Conservation (phyloP, 306 rosid genomes). For the Acacia acuminata region DNA sequence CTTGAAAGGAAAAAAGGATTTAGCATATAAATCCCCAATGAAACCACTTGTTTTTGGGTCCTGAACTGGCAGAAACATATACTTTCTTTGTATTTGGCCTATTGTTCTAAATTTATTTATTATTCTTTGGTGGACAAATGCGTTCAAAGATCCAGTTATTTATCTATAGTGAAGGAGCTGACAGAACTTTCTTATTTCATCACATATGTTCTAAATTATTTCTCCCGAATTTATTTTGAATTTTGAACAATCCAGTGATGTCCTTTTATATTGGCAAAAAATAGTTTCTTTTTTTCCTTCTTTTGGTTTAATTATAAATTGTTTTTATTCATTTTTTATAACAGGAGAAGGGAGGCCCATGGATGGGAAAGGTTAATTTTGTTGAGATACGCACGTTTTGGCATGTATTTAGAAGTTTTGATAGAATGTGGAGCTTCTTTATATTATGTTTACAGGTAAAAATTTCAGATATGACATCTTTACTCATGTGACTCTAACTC, state of each 20-base stretch:
- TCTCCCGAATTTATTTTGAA: constrained; percentile 7
- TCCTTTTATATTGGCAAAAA: neutral
- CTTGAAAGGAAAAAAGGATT: neutral
- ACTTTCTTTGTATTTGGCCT: constrained; percentile 4
- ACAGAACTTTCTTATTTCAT: neutral
- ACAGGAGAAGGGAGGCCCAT: constrained; percentile 57
- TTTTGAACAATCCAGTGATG: constrained; percentile 20
- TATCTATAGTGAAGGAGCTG: constrained; percentile 1
- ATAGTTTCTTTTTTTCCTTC: neutral
- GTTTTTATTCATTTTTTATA: constrained; percentile 30
- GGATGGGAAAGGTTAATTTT: constrained; percentile 88
- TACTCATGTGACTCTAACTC: constrained; percentile 19
- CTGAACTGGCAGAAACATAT: neutral
- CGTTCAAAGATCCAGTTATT: neutral
- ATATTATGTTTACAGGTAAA: constrained; percentile 86
- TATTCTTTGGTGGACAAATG: neutral
- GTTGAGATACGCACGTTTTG: constrained; percentile 93
- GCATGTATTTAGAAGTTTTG: constrained; percentile 94
- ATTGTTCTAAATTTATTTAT: neutral
- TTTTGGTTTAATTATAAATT: constrained; percentile 25
- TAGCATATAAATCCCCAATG: neutral
- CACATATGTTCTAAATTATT: neutral
- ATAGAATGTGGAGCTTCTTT: constrained; percentile 96
- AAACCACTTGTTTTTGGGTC: constrained; percentile 10
- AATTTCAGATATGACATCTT: constrained; percentile 21